phyloP scores from a whole-genome alignment of 805 yeast species.

The Alloascoidea hylecoeti region DNA sequence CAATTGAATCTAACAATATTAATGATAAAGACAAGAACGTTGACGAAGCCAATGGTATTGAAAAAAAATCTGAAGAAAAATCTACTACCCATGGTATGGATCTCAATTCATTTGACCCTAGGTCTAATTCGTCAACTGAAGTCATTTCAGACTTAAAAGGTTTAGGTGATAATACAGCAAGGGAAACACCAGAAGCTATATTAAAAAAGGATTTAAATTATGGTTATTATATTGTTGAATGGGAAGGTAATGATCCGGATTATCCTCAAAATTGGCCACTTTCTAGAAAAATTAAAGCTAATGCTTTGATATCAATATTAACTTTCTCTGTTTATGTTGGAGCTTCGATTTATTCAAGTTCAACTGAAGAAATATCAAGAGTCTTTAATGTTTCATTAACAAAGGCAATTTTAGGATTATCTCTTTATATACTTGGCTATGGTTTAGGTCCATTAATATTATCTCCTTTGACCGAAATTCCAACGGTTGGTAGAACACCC shows the following conservation, averaged over 20 bases:
- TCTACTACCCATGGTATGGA: too few relatives aligned
- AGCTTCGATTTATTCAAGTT: conserved; percentile 41
- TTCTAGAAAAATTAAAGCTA: conserved; percentile 22
- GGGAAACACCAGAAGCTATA: conserved; percentile 17
- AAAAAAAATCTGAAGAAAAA: too few relatives aligned
- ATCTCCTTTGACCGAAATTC: conserved; percentile 44
- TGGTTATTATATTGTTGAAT: conserved; percentile 1
- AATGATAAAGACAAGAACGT: too few relatives aligned
- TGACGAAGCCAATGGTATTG: too few relatives aligned
- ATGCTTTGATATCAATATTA: conserved; percentile 26
- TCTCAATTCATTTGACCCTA: too few relatives aligned
- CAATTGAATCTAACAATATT: too few relatives aligned
- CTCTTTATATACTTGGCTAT: conserved; percentile 44
- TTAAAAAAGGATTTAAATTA: too few relatives aligned
- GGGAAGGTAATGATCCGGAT: conserved; percentile 29
- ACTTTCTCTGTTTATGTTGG: conserved; percentile 41
- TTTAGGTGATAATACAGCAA: conserved; percentile 9
- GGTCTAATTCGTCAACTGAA: too few relatives aligned
- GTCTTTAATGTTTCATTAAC: conserved; percentile 30
- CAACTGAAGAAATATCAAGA: conserved; percentile 25
- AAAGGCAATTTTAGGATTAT: conserved; percentile 34
- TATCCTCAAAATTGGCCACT: conserved; percentile 44
- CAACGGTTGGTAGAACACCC: conserved; percentile 34
- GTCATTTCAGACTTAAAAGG: not conserved
- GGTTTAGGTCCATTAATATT: conserved; percentile 47